phyloP scores from a whole-genome alignment of 805 yeast genomes.

The Hanseniaspora pseudoguilliermondii region DNA sequence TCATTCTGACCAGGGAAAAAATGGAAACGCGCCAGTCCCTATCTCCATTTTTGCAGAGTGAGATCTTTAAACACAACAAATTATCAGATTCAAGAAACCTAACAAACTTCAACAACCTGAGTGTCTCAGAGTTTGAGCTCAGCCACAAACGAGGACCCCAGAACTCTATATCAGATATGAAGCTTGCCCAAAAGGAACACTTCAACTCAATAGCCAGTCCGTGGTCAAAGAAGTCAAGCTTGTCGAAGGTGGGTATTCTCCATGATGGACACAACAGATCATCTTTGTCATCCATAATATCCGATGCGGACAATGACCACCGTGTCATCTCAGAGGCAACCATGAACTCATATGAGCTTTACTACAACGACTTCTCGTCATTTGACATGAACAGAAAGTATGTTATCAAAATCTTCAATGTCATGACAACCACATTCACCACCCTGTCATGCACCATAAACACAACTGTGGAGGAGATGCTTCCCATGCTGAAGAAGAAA shows the following conservation, averaged over 20 bases:
- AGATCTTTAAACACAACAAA: not conserved
- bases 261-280: not conserved
- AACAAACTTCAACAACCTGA: not conserved
- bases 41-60: not conserved
- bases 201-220: not conserved
- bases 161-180: not conserved
- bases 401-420: slow-evolving; percentile 60
- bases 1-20: slow-evolving; percentile 1
- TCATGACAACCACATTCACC: slow-evolving; percentile 69
- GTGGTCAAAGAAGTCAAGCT: not conserved
- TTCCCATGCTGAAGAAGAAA: slow-evolving; percentile 61
- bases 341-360: slow-evolving; percentile 28
- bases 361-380: slow-evolving; percentile 28
- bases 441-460: slow-evolving; percentile 70
- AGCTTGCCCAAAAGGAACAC: not conserved
- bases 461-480: slow-evolving; percentile 62
- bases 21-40: not conserved
- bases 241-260: not conserved
- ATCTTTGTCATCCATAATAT: not conserved
- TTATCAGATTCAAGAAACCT: not conserved
- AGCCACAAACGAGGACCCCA: not conserved
- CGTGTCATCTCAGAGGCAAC: slow-evolving; percentile 20
- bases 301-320: not conserved
- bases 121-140: not conserved
- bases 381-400: slow-evolving; percentile 25